Evolutionary conservation across 257 asterid species (phyloP), one percentile per base, ranked within the genome.

Genomic region (Lycium barbarum): DNA sequence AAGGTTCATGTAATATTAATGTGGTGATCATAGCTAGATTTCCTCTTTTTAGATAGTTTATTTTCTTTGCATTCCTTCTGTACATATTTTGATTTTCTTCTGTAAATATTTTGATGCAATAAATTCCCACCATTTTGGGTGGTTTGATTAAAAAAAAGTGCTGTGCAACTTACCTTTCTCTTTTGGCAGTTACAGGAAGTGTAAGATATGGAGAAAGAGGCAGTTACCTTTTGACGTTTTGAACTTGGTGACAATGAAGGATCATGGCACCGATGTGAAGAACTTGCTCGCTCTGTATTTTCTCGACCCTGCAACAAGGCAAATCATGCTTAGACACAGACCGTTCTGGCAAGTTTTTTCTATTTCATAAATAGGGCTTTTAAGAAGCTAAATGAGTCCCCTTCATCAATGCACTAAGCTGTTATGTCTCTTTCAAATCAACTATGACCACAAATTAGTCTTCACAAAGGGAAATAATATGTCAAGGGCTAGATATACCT

Each of bases 191-290:
- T 61, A 18, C 7, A 17, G 33, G 13, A 61, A 61, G 35, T 3
- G n/a, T 61, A 61, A 9, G 13, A 6, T 61, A 18, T 2, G 67
- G 67, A 61, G 67, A 61, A 61, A 61, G 26, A 20, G 67, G 67
- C 67, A 61, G 33, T 61, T 61, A 91, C 94, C 93, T 90, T 92
- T 45, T 54, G 93, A 70, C 97, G 92, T 83, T 93, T 93, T 17
- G 92, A 36, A 79, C 71, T 87, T 49, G 90, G 83, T 81, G 86
- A 87, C 7, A 88, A 63, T 43, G 81, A 68, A 80, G 89, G 85
- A 6, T 74, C 84, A 40, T 84, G 85, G 80, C 83, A 85, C 61
- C 76, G 84, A 40, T 74, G 87, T 57, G 95, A 89, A 49, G 95
- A 85, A 13, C 78, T 47, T 17, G 79, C 90, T 83, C 59, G 84